Evolutionary conservation across 768 basidiomycete species (phyloP).

Genomic region (Tricholoma terreum): DNA sequence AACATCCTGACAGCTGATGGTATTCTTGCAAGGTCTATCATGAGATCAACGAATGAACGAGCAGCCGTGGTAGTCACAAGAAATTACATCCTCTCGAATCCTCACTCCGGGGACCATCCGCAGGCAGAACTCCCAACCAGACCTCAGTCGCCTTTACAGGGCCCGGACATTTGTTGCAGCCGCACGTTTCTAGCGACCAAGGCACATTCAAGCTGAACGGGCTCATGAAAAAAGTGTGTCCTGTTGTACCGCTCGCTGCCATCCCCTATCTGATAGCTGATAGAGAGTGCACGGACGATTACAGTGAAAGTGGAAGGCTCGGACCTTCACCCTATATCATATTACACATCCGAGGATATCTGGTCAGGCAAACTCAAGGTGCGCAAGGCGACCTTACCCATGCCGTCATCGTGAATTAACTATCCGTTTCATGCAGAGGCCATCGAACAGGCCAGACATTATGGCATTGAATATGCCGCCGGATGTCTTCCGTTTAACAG

Average conservation of each 20-base stretch:
- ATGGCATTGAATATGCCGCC: conserved; percentile 71
- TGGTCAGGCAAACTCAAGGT: conserved; percentile 63
- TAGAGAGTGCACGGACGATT: conserved; percentile 71
- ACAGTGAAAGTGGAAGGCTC: conserved; percentile 77
- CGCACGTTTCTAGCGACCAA: conserved; percentile 38
- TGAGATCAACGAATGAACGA: conserved; percentile 68
- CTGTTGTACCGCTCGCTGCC: neutral
- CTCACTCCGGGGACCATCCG: conserved; percentile 32
- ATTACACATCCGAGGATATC: conserved; percentile 80
- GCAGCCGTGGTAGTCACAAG: conserved; percentile 50
- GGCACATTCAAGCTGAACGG: conserved; percentile 69
- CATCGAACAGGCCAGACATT: conserved; percentile 62
- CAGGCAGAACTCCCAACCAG: conserved; percentile 41
- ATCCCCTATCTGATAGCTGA: conserved; percentile 1
- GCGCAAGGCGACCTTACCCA: too few species aligned
- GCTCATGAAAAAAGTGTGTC: conserved; percentile 75
- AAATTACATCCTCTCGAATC: conserved; percentile 52
- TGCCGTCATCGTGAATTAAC: conserved; percentile 1
- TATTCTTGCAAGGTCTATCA: too few species aligned
- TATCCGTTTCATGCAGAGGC: conserved; percentile 39
- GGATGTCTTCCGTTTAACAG: conserved; percentile 76
- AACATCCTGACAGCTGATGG: neutral
- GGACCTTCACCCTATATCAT: conserved; percentile 80
- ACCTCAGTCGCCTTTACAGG: conserved; percentile 30
- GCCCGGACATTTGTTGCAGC: conserved; percentile 28